Base-by-base conservation (phyloP, 345 rosid genomes). In the Linum tenue region DNA sequence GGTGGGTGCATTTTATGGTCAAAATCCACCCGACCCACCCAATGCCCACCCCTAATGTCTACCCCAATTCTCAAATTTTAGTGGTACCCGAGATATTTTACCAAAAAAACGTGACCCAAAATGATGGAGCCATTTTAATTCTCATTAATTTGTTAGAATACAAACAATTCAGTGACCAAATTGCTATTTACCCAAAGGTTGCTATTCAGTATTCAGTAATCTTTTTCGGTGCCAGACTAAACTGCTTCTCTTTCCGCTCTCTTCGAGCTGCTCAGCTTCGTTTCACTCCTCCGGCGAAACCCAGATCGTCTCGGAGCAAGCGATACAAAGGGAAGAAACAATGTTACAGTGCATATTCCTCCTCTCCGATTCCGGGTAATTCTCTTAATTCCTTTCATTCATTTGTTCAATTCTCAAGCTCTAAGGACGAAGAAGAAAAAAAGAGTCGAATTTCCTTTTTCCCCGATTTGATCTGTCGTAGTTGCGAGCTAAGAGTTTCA, bases 341-440 rank as follows among this genome's bases (percentile, higher is more conserved):
- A 94, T 94, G 95, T 78, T 94, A 83, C 97, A 94, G 85, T 88
- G 99, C 66, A 94, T 90, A 72, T 94, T 87, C 71, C 92, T 94
- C 43, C 87, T 94, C 43, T 86, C 97, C 2, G 99, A 90, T 81
- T 85, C 92, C 8, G 99, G 99, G 99, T 88, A 62, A 53, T 48
- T 48, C 53, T 48, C 53, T 43, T 9, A 9, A 6, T 48, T 14
- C 51, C 51, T 44, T 43, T 43, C 10, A 7, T 43, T 11, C 6
- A 43, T 43, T 1, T 5, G 50, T 11, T 43, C 2, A 43, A 11
- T 22, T 22, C 31, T 22, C 31, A 22, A 22, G 31, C 31, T 22
- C 31, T 22, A 22, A 22, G 31, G 31, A 22, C 31, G 31, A 79
- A 17, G 4, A 7, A 22, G 10, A 59, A 59, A 7, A 6, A 59